A percentile compares a stretch with the other conserved stretches of the same genome.
phyloP scores from a whole-genome alignment of 179 eudicot species.

The Actinidia arguta region DNA sequence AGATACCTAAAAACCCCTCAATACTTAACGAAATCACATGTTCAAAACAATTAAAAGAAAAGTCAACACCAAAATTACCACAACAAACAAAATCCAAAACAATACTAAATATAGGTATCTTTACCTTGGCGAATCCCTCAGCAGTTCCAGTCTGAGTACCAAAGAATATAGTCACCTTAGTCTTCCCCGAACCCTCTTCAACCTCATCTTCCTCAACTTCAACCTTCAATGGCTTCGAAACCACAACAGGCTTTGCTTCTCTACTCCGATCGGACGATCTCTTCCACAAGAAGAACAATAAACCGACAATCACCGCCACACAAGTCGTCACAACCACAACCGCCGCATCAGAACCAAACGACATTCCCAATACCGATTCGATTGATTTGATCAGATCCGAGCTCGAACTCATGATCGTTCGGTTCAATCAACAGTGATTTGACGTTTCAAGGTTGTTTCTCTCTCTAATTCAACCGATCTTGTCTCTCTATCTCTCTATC shows the following conservation, averaged over 20 bases:
- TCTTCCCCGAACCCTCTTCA: slow-evolving; percentile 71
- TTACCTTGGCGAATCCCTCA: slow-evolving; percentile 97
- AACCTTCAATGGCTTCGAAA: slow-evolving; percentile 41
- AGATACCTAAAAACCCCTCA: neutral
- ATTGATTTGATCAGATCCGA: slow-evolving; percentile 46
- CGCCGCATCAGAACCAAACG: slow-evolving; percentile 36
- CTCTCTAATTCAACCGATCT: neutral
- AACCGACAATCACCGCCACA: slow-evolving; percentile 46
- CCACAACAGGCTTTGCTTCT: slow-evolving; percentile 35
- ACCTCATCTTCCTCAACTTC: slow-evolving; percentile 59
- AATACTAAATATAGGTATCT: neutral
- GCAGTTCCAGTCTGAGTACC: slow-evolving; percentile 99
- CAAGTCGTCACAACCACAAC: slow-evolving; percentile 41
- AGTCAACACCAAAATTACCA: neutral
- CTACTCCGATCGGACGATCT: slow-evolving; percentile 48
- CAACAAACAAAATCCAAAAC: neutral
- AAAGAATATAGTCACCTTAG: slow-evolving; percentile 75
- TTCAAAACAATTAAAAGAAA: neutral
- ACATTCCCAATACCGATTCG: slow-evolving; percentile 49
- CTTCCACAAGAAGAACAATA: slow-evolving; percentile 43
- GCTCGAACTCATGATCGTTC: slow-evolving; percentile 36
- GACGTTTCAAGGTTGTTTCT: neutral
- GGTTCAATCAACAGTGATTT: neutral
- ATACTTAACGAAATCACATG: neutral
- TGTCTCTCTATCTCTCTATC: neutral